Evolutionary conservation across 768 basidiomycete genomes (phyloP).

Genomic region (Boletus reticuloceps): DNA sequence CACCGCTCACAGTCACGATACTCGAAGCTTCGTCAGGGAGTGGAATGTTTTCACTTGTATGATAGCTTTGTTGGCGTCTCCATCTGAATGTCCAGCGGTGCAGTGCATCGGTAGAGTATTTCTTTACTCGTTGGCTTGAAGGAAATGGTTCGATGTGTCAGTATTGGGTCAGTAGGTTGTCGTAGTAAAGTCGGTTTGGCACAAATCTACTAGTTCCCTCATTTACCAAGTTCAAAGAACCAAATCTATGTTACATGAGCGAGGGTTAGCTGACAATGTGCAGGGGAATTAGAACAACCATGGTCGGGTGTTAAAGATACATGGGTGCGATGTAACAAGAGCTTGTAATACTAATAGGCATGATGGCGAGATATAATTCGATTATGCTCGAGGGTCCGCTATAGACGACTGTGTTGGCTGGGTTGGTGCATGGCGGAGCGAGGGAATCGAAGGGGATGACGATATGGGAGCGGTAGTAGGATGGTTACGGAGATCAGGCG

Average conservation of each 20-base stretch:
- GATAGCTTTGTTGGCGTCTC: conserved; percentile 12
- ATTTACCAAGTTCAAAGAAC: no score
- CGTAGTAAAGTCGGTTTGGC: conserved; percentile 2
- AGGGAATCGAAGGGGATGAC: conserved; percentile 10
- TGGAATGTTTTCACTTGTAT: conserved; percentile 17
- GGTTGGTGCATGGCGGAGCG: conserved; percentile 9
- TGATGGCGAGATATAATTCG: conserved; percentile 16
- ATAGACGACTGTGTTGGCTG: conserved; percentile 12
- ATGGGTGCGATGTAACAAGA: conserved; percentile 20
- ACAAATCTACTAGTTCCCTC: background rate
- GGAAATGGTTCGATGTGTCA: conserved; percentile 17
- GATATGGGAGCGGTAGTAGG: conserved; percentile 7
- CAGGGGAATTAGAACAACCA: background rate
- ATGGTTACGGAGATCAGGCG: conserved; percentile 23
- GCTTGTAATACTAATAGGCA: conserved; percentile 9
- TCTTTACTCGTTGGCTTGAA: conserved; percentile 8
- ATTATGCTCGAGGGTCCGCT: conserved; percentile 27
- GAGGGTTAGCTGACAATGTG: background rate
- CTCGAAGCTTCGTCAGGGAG: conserved; percentile 53
- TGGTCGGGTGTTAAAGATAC: conserved; percentile 21
- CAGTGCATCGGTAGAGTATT: conserved; percentile 13
- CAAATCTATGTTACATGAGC: background rate
- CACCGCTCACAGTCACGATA: conserved; percentile 38
- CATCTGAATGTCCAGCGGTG: conserved; percentile 3
- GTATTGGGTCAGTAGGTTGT: conserved; percentile 11